Percentiles rank a stretch among this genome's conserved stretches.
These are phyloP conservation scores for Pythium vanterpoolii DNA, from an alignment of 352 stramenopile species.

Conservation along the genomic window DNA sequence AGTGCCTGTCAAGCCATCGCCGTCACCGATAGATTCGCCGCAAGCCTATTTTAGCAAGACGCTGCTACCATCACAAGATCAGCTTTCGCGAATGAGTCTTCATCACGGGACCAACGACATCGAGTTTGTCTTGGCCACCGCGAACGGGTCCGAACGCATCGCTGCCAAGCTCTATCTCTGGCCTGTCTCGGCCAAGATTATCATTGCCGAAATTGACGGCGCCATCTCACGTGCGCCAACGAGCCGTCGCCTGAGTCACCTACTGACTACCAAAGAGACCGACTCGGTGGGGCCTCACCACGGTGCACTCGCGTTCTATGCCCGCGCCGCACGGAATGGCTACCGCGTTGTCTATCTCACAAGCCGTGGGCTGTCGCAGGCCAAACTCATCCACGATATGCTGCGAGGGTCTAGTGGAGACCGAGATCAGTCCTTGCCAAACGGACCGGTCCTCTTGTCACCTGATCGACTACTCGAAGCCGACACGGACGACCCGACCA, in stretches of 20 bases:
- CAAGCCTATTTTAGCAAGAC: constrained; percentile 53
- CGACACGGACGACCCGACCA: constrained; percentile 35
- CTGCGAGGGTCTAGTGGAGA: constrained; percentile 23
- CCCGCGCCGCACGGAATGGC: constrained; percentile 57
- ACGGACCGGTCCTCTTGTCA: constrained; percentile 67
- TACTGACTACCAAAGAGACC: constrained; percentile 46
- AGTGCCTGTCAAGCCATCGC: background rate
- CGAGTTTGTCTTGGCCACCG: constrained; percentile 49
- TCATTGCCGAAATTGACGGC: constrained; percentile 82
- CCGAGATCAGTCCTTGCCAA: constrained; percentile 40
- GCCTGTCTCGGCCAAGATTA: constrained; percentile 65
- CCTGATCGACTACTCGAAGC: constrained; percentile 55
- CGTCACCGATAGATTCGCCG: background rate
- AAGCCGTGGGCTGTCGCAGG: constrained; percentile 51
- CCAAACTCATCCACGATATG: constrained; percentile 46
- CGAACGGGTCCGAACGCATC: constrained; percentile 33
- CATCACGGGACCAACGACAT: constrained; percentile 64
- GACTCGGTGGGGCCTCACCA: constrained; percentile 44
- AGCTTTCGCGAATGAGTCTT: constrained; percentile 58
- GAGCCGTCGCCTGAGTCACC: constrained; percentile 27
- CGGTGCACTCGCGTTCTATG: constrained; percentile 75
- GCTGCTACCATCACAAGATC: constrained; percentile 50
- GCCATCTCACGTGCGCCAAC: constrained; percentile 52
- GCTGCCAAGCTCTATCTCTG: constrained; percentile 68
- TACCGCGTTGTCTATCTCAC: constrained; percentile 85